A percentile compares a stretch with the other conserved stretches of the same genome.
phyloP scores from a whole-genome alignment of 306 rosid genomes.

The Potentilla sterilis region DNA sequence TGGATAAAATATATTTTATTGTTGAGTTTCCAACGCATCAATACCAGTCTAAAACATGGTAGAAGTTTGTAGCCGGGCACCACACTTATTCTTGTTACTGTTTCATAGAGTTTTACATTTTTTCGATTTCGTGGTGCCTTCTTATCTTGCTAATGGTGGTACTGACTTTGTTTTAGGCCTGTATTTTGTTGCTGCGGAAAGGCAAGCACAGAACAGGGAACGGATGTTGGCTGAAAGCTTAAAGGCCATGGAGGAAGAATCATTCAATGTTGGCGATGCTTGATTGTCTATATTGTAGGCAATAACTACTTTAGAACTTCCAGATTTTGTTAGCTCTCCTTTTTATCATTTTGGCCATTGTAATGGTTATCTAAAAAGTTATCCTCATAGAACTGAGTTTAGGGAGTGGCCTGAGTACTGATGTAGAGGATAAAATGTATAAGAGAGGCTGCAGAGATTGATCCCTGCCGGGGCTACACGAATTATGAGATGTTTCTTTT shows the following conservation, averaged over 20 bases:
- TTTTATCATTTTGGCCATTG: neutral
- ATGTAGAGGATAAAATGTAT: neutral
- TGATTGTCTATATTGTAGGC: constrained; percentile 16
- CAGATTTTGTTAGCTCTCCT: neutral
- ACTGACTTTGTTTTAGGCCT: constrained; percentile 29
- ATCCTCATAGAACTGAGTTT: neutral
- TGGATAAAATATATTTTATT: neutral
- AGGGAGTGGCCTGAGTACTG: neutral
- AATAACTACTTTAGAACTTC: constrained; percentile 2
- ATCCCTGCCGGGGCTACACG: neutral
- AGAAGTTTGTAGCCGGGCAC: neutral
- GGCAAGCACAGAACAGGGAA: constrained; percentile 37
- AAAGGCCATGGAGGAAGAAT: constrained; percentile 29
- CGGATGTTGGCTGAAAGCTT: constrained; percentile 37
- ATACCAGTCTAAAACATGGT: neutral
- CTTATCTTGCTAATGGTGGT: constrained; percentile 8
- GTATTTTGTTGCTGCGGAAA: constrained; percentile 42
- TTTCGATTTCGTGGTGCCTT: neutral
- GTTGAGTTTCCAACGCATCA: neutral
- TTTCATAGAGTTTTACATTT: no score
- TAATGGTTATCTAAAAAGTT: neutral
- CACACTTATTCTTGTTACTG: neutral
- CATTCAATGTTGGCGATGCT: constrained; percentile 11
- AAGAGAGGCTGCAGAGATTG: neutral
- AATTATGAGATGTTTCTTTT: neutral